These are phyloP conservation scores for Aspergillus campestris DNA, from an alignment of 495 filamentous ascomycete genomes.

Conservation along the genomic window DNA sequence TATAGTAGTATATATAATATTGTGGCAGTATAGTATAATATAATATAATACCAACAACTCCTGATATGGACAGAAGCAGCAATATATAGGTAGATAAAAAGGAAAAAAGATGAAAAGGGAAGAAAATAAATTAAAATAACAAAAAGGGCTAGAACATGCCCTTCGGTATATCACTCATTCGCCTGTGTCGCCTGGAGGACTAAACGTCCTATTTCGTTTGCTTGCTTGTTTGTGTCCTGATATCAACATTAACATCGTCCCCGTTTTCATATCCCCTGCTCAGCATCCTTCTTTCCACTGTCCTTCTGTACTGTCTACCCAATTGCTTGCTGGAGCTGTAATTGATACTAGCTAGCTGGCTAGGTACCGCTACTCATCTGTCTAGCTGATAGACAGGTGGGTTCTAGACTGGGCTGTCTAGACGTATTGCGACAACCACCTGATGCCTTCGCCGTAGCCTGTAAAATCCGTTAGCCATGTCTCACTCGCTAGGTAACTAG, in stretches of 20 bases:
- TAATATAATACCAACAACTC: not conserved
- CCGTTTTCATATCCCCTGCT: too few species aligned
- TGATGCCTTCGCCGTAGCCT: constrained; percentile 49
- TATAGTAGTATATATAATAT: too few species aligned
- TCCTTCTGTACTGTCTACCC: too few species aligned
- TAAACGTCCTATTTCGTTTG: not conserved
- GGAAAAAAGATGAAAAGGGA: too few species aligned
- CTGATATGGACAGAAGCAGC: not conserved
- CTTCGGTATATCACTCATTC: too few species aligned
- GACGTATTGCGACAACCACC: constrained; percentile 48
- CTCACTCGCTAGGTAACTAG: not conserved
- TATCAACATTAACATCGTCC: not conserved
- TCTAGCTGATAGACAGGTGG: not conserved
- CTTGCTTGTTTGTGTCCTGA: not conserved
- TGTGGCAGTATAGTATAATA: not conserved
- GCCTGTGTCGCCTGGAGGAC: too few species aligned
- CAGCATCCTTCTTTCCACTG: too few species aligned
- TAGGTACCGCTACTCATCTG: too few species aligned
- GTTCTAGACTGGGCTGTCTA: constrained; percentile 17
- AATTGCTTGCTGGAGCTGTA: too few species aligned
- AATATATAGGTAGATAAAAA: not conserved
- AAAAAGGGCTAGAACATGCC: too few species aligned
- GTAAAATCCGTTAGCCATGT: not conserved
- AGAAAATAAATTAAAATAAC: not conserved
- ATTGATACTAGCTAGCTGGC: too few species aligned